Base-by-base conservation (phyloP, 2,329 filamentous ascomycete species). In the Neurospora sp. region DNA sequence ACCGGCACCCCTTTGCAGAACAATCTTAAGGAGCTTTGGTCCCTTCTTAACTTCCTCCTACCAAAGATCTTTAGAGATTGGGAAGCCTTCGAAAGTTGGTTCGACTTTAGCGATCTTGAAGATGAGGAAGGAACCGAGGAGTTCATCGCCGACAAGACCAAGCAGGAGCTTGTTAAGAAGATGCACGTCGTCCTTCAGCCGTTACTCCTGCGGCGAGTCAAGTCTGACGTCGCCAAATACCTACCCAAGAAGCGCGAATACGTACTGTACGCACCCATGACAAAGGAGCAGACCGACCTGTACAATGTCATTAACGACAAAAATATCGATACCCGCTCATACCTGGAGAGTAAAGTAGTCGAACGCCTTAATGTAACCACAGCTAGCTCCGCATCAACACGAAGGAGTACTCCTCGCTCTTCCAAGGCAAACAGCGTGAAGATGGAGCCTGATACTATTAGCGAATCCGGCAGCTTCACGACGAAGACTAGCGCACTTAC, bases 181-280 rank as follows among this genome's bases (percentile, higher is more conserved):
- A 91, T 99, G 70, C 96, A 99, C 77, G 88, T 95, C 0, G 94
- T 99, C 33, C 81, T 99, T 0, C 97, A 98, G 75, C 96, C 96
- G 0, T 90, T 99, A 74, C 83, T 99, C 1, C 83, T 99, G 0
- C 88, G 96, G 1, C 87, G 96, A 19, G 87, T 99, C 72, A 99
- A 99, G 80, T 91, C 92, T 0, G 96, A 99, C 76, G 96, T 99
- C 0, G 95, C 97, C 69, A 90, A 90, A 2, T 88, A 93, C 66
- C 84, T 99, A n/a, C 96, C 96, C 0, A 96, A 95, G 80, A 99
- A 99, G 82, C 88, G 96, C 37, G 96, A 99, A 79, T 99, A 99
- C 74, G 92, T 99, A 3, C 82, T 99, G 0, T 98, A 96, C 76
- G 96, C 96, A 0, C 96, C 96, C 0, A 88, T 99, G 81, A 97